Percentiles rank a stretch among this genome's conserved stretches.
Conservation (phyloP, 1,284 basidiomycete species). For the Microbotryum silenes-acaulis region DNA sequence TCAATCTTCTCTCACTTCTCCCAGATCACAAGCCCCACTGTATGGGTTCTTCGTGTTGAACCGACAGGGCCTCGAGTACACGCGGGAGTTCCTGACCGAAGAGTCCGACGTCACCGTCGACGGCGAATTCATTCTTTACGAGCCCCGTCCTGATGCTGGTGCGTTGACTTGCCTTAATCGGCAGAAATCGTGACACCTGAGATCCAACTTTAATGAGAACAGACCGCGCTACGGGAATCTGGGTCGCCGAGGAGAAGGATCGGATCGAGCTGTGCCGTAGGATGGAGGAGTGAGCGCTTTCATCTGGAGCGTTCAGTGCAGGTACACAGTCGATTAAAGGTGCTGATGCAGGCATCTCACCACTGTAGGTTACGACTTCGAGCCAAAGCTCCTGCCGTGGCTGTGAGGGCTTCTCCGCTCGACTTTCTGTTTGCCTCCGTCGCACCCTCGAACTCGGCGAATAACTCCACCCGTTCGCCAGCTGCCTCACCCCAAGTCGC, state of each 20-base stretch:
- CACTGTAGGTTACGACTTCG: neutral
- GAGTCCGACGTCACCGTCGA: conserved; percentile 64
- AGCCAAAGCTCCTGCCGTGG: neutral
- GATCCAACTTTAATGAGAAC: neutral
- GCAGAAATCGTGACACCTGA: neutral
- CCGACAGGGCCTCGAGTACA: conserved; percentile 75
- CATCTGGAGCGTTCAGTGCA: too few relatives aligned
- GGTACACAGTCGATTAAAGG: conserved; percentile 21
- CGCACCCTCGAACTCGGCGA: conserved; percentile 16
- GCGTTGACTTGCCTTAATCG: conserved; percentile 1
- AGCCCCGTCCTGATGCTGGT: conserved; percentile 47
- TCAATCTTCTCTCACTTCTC: neutral
- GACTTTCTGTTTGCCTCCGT: conserved; percentile 22
- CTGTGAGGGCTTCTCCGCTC: conserved; percentile 9
- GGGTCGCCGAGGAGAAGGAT: conserved; percentile 65
- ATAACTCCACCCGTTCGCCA: conserved; percentile 9
- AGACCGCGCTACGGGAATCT: conserved; percentile 59
- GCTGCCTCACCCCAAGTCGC: conserved; percentile 20
- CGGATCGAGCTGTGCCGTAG: conserved; percentile 54
- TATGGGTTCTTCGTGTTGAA: conserved; percentile 84
- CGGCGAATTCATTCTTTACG: conserved; percentile 60
- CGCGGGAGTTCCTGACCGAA: conserved; percentile 63
- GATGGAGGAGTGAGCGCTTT: conserved; percentile 35
- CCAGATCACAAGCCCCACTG: conserved; percentile 47
- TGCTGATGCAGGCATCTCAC: neutral